Conservation (phyloP, 768 basidiomycete species). For the Boletus vermiculosoides region DNA sequence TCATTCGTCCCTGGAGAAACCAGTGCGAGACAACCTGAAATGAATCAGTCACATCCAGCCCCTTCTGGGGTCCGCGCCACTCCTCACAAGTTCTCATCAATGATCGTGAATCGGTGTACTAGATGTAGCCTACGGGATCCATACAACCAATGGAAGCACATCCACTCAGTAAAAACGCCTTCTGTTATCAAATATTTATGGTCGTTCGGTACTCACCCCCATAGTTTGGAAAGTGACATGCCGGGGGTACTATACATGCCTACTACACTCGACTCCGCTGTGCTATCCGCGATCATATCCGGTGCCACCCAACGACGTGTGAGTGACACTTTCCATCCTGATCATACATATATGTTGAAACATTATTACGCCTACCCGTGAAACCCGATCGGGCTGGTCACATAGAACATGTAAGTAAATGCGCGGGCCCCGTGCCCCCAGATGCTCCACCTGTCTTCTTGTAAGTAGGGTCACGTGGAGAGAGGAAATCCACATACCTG, state of each 20-base stretch:
- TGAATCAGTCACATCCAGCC: slow-evolving; percentile 1
- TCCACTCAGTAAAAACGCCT: background rate
- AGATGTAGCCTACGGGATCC: background rate
- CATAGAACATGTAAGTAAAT: background rate
- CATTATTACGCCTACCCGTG: background rate
- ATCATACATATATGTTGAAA: background rate
- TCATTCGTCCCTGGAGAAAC: slow-evolving; percentile 1
- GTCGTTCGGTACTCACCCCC: background rate
- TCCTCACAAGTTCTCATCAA: slow-evolving; percentile 2
- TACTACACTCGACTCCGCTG: background rate
- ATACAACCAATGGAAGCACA: slow-evolving; percentile 1
- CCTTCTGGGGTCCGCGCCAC: slow-evolving; percentile 3
- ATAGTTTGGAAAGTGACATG: slow-evolving; percentile 1
- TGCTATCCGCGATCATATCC: background rate
- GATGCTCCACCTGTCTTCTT: background rate
- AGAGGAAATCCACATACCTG: slow-evolving; percentile 6
- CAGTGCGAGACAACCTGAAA: background rate
- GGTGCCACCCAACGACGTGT: background rate
- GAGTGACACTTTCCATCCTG: background rate
- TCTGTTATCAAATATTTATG: slow-evolving; percentile 1
- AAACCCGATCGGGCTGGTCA: background rate
- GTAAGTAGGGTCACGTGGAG: background rate
- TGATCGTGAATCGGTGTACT: slow-evolving; percentile 18
- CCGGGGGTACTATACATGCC: background rate
- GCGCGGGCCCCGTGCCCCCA: background rate